These are phyloP conservation scores for Blastomyces percursus DNA, from an alignment of 2,329 filamentous ascomycete genomes.

Conservation along the genomic window DNA sequence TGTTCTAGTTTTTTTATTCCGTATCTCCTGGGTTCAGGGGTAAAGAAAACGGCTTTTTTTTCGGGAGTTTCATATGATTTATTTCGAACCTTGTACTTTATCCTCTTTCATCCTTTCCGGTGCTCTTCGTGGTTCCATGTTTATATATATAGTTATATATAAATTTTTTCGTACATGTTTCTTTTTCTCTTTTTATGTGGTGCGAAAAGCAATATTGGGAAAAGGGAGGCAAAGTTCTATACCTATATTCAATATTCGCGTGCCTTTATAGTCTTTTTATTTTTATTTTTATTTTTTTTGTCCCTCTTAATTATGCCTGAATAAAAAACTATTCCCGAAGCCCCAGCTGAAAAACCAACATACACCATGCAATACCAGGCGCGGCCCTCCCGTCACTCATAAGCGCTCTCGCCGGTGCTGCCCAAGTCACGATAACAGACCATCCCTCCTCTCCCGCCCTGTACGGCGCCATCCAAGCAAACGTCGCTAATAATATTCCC, in stretches of 20 bases:
- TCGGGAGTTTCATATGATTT: background rate
- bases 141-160: background rate
- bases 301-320: background rate
- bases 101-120: background rate
- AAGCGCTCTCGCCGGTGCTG: constrained; percentile 27
- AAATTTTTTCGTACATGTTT: background rate
- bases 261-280: background rate
- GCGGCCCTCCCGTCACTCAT: constrained; percentile 34
- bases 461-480: constrained; percentile 35
- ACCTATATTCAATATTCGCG: background rate
- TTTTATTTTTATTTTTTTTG: no score
- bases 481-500: constrained; percentile 38
- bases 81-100: background rate
- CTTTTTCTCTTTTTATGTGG: background rate
- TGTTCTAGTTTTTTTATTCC: no score
- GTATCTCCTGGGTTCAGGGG: background rate
- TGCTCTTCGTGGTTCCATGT: background rate
- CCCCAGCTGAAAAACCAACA: constrained; percentile 5
- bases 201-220: background rate
- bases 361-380: constrained; percentile 19
- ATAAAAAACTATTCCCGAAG: constrained; percentile 3
- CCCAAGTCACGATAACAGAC: constrained; percentile 41
- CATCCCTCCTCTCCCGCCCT: constrained; percentile 35
- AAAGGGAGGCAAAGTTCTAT: background rate
- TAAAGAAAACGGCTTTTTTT: background rate